Conservation (phyloP, 371 early-diverging fungal genomes). For the Rhizomucor miehei region DNA sequence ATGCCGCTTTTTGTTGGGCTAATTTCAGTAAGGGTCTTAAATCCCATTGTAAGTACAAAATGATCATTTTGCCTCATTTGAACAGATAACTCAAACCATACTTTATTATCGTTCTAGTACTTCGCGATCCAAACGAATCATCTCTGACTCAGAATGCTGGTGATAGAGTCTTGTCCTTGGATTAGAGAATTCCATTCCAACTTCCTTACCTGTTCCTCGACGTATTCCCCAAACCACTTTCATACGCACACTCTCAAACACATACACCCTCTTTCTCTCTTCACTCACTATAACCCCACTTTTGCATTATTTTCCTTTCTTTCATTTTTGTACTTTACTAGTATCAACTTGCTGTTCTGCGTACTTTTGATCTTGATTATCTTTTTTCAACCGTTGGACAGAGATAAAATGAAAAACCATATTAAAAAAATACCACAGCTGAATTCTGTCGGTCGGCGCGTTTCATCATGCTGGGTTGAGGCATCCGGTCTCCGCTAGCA, state of each 20-base stretch:
- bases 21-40: slow-evolving; percentile 88
- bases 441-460: too few species aligned
- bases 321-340: background rate
- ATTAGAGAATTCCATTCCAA: slow-evolving; percentile 7
- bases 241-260: background rate
- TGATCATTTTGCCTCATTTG: background rate
- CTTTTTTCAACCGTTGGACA: too few species aligned
- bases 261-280: background rate
- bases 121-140: slow-evolving; percentile 16
- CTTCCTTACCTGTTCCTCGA: background rate
- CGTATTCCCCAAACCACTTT: background rate
- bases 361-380: too few species aligned
- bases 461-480: too few species aligned
- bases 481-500: too few species aligned
- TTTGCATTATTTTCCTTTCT: background rate
- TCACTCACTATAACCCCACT: background rate
- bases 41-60: slow-evolving; percentile 32
- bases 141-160: slow-evolving; percentile 15
- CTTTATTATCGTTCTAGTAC: slow-evolving; percentile 11
- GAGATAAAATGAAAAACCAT: too few species aligned
- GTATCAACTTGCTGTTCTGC: too few species aligned
- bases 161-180: slow-evolving; percentile 27
- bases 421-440: too few species aligned
- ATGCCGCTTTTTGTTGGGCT: slow-evolving; percentile 63
- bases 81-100: too few species aligned